Conservation (phyloP, 345 rosid species). For the Linum tenue region DNA sequence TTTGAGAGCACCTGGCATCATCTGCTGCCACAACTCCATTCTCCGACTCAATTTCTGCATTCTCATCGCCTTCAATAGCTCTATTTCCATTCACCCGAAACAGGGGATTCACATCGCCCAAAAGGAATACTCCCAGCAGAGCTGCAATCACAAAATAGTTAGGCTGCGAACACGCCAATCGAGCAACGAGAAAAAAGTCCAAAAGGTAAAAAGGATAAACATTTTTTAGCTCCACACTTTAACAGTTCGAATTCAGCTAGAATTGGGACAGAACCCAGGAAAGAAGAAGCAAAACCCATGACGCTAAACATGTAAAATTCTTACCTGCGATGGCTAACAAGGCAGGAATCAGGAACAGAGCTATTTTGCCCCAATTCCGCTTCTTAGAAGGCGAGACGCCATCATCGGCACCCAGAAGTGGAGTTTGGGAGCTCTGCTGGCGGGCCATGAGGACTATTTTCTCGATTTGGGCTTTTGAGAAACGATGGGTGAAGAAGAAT, state of each 20-base stretch:
- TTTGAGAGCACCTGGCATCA: conserved; percentile 76
- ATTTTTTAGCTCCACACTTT: too few species aligned
- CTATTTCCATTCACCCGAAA: conserved; percentile 10
- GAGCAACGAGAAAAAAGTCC: not conserved
- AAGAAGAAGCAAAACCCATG: conserved; percentile 1
- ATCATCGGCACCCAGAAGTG: conserved; percentile 22
- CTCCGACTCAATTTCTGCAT: conserved; percentile 52
- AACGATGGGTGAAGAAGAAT: not conserved
- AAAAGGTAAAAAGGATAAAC: not conserved
- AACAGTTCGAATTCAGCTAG: not conserved
- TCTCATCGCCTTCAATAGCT: conserved; percentile 13
- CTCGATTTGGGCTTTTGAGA: not conserved
- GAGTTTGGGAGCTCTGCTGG: conserved; percentile 14
- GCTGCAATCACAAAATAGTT: conserved; percentile 11
- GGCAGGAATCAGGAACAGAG: conserved; percentile 25
- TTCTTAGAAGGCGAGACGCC: not conserved
- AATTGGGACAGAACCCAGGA: not conserved
- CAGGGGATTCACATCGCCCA: conserved; percentile 23
- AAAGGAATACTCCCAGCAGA: conserved; percentile 39
- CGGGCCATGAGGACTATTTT: not conserved
- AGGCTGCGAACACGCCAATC: not conserved
- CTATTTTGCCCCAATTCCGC: conserved; percentile 18
- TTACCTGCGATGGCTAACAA: conserved; percentile 31
- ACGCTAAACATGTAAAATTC: not conserved
- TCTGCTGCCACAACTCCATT: conserved; percentile 91